A percentile compares a stretch with the other conserved stretches of the same genome.
Evolutionary conservation across 2,329 filamentous ascomycete genomes (phyloP).

Genomic region (Polytolypa hystricis): DNA sequence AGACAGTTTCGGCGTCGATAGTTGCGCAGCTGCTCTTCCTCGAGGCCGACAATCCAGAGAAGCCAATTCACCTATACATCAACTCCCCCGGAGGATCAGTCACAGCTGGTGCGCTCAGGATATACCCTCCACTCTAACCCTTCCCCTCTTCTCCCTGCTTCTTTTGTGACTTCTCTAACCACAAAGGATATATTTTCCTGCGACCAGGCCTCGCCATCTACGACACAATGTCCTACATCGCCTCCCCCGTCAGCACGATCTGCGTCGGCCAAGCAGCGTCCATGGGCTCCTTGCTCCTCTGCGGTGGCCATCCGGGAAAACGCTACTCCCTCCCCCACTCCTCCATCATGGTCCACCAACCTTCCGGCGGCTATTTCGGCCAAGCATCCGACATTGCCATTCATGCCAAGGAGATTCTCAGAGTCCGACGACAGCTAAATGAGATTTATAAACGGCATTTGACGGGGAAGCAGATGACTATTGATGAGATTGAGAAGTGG

Average conservation of each 20-base stretch:
- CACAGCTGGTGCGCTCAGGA: slow-evolving; percentile 49
- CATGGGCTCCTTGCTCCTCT: slow-evolving; percentile 84
- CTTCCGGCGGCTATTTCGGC: slow-evolving; percentile 61
- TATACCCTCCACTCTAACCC: background rate
- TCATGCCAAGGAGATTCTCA: slow-evolving; percentile 91
- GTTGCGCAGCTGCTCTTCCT: slow-evolving; percentile 95
- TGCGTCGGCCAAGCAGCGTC: slow-evolving; percentile 90
- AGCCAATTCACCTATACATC: slow-evolving; percentile 95
- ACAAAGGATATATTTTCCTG: background rate
- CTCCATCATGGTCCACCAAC: slow-evolving; percentile 95
- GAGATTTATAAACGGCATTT: slow-evolving; percentile 80
- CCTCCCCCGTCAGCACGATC: slow-evolving; percentile 83
- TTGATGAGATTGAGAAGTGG: slow-evolving; percentile 80
- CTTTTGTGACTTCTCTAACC: background rate
- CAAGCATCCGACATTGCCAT: slow-evolving; percentile 79
- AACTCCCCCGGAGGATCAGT: slow-evolving; percentile 93
- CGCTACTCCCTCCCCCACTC: slow-evolving; percentile 85
- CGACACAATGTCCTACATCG: slow-evolving; percentile 97
- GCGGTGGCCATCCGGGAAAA: slow-evolving; percentile 74
- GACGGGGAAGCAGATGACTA: slow-evolving; percentile 57
- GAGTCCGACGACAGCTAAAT: slow-evolving; percentile 76
- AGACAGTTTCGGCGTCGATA: slow-evolving; percentile 81
- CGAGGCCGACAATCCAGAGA: slow-evolving; percentile 89
- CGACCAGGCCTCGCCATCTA: slow-evolving; percentile 64
- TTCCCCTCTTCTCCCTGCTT: background rate